phyloP scores from a whole-genome alignment of 1,284 basidiomycete genomes.

The Heterobasidion annosum region DNA sequence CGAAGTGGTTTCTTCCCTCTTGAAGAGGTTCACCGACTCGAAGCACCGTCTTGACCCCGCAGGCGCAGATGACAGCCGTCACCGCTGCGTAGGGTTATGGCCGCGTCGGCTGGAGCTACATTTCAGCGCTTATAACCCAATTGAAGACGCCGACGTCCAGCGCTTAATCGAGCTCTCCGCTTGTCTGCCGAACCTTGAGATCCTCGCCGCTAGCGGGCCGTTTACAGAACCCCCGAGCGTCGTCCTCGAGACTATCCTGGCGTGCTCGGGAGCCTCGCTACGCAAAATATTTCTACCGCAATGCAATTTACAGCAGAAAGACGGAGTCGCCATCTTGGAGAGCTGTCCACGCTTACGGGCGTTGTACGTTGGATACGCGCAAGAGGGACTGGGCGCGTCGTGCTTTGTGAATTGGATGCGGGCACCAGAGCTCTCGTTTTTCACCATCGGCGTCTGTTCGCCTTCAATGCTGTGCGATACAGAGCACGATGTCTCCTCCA shows the following conservation, averaged over 20 bases:
- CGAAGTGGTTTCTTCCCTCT: background rate
- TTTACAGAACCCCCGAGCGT: background rate
- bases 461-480: too few species aligned
- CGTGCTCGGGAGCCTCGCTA: background rate
- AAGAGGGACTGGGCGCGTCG: background rate
- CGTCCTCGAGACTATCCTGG: background rate
- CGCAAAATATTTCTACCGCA: background rate
- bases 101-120: too few species aligned
- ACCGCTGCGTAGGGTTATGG: too few species aligned
- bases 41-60: too few species aligned
- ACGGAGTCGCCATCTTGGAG: background rate
- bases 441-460: background rate
- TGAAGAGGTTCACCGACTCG: too few species aligned
- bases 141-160: background rate
- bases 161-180: background rate
- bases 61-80: too few species aligned
- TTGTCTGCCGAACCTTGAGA: background rate
- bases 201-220: background rate
- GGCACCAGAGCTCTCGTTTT: background rate
- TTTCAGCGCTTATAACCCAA: background rate
- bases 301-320: background rate
- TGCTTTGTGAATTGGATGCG: background rate
- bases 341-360: background rate
- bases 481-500: too few species aligned
- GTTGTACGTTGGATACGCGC: background rate